Evolutionary conservation across 768 basidiomycete genomes (phyloP), one percentile per base, ranked within the genome.

Genomic region (Naematelia aurantialba): DNA sequence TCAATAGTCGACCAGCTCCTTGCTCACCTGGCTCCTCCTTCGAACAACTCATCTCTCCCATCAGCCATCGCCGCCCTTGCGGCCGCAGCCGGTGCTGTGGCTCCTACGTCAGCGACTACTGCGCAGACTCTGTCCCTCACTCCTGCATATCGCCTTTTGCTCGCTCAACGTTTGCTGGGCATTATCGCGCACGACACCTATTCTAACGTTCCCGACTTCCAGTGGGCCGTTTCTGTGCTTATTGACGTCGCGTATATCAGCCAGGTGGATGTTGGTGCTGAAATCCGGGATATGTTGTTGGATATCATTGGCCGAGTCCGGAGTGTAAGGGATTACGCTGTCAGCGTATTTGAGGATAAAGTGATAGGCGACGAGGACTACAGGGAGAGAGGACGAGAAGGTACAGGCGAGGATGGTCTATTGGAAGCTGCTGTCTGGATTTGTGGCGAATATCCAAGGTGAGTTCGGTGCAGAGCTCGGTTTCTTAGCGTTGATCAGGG

Each of bases 341-440:
- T 97, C 22, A 85, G 85, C 73, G 80, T 93, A 54, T 88, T 93
- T 85, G 85, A 86, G 60, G 34, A 39, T 17, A 85, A 86, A 50
- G 71, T 98, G 8, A 75, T 98, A 44, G 83, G 82, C 48, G 93
- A 98, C 63, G 87, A 89, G 45, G 81, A 82, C 0, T 83, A 93
- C 67, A 64, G 91, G 52, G 79, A 82, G 55, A 85, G 85, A 71
- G 85, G 85, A 2, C 78, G 80, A 19, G 87, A 89, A 21, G 82
- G 83, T 51, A 86, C 84, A 0, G 86, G 85, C 2, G 93, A 89
- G 68, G 83, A 86, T 0, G 89, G 93, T 70, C 84, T 94, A 8
- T 79, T 96, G 1, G 91, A 89, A 84, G 96, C 93, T 0, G 93
- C 92, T 10, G 91, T 91, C 4, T 99, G 90, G 89, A 89, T 97